These are phyloP conservation scores for Barbatosphaeria neglecta DNA, from an alignment of 495 filamentous ascomycete genomes.

Conservation along the genomic window DNA sequence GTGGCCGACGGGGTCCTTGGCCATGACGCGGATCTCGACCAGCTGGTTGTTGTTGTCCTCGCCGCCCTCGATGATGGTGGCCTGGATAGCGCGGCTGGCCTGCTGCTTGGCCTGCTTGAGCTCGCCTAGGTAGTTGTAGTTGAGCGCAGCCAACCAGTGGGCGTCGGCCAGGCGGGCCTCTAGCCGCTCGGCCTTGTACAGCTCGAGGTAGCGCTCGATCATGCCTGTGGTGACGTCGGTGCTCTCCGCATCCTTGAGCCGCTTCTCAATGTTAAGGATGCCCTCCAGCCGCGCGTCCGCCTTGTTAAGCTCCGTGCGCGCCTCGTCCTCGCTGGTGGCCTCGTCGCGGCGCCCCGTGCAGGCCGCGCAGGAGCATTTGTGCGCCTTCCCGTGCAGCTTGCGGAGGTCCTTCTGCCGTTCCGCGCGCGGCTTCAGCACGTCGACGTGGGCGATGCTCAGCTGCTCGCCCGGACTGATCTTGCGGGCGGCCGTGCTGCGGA, in stretches of 20 bases:
- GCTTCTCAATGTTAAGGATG: constrained; percentile 10
- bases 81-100: constrained; percentile 16
- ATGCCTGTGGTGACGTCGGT: constrained; percentile 9
- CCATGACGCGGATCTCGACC: constrained; percentile 10
- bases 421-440: constrained; percentile 10
- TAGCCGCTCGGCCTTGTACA: constrained; percentile 17
- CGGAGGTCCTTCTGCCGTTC: constrained; percentile 13
- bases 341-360: constrained; percentile 3
- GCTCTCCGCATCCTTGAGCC: constrained; percentile 18
- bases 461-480: constrained; percentile 17
- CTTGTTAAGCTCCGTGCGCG: constrained; percentile 3
- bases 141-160: constrained; percentile 25
- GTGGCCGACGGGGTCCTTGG: constrained; percentile 11
- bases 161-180: constrained; percentile 14
- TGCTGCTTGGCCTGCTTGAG: constrained; percentile 13
- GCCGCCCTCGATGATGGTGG: constrained; percentile 16
- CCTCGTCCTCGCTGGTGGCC: constrained; percentile 1
- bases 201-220: constrained; percentile 17
- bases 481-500: constrained; percentile 16
- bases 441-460: constrained; percentile 19
- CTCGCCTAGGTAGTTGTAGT: constrained; percentile 23
- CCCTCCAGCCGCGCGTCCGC: constrained; percentile 14
- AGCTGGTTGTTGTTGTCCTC: constrained; percentile 10
- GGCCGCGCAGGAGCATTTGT: constrained; percentile 10
- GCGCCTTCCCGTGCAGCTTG: constrained; percentile 4